Percentiles rank a stretch among this genome's conserved stretches.
Evolutionary conservation across 805 yeast genomes (phyloP).

Genomic region (Starmerella roubikii): DNA sequence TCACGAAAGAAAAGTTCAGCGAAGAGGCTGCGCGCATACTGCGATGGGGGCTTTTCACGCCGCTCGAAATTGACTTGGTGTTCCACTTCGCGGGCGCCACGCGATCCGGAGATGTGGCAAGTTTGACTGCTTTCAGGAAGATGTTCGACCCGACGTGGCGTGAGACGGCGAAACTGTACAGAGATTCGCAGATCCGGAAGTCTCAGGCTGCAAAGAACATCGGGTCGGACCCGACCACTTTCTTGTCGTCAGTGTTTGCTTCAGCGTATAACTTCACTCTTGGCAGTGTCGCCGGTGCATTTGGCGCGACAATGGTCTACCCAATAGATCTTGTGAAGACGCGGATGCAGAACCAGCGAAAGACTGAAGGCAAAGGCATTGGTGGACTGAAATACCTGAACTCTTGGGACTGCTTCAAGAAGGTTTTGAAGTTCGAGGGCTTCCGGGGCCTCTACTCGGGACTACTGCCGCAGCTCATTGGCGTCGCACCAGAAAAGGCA

Average conservation of each 20-base stretch:
- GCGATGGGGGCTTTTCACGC: constrained; percentile 31
- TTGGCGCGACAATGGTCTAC: constrained; percentile 95
- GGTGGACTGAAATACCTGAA: constrained; percentile 44
- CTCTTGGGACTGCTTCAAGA: constrained; percentile 73
- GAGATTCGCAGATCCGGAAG: constrained; percentile 23
- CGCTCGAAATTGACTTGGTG: constrained; percentile 32
- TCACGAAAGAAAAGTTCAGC: constrained; percentile 28
- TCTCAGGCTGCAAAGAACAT: constrained; percentile 31
- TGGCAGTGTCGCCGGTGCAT: constrained; percentile 93
- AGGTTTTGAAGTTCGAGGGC: constrained; percentile 68
- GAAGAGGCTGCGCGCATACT: constrained; percentile 30
- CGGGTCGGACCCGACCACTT: constrained; percentile 27
- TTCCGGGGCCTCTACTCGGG: constrained; percentile 81
- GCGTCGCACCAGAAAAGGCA: constrained; percentile 98
- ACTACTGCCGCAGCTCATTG: constrained; percentile 81
- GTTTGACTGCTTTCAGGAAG: constrained; percentile 26
- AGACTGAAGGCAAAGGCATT: constrained; percentile 30
- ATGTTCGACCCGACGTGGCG: constrained; percentile 35
- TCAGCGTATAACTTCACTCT: constrained; percentile 74
- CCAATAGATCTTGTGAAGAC: constrained; percentile 95
- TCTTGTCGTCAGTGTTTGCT: constrained; percentile 55
- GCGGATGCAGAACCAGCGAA: constrained; percentile 91
- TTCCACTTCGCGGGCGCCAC: constrained; percentile 28
- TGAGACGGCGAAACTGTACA: constrained; percentile 26
- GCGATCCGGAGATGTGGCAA: constrained; percentile 22